phyloP scores from a whole-genome alignment of 2,329 filamentous ascomycete genomes.

The Trichophyton mentagrophytes region DNA sequence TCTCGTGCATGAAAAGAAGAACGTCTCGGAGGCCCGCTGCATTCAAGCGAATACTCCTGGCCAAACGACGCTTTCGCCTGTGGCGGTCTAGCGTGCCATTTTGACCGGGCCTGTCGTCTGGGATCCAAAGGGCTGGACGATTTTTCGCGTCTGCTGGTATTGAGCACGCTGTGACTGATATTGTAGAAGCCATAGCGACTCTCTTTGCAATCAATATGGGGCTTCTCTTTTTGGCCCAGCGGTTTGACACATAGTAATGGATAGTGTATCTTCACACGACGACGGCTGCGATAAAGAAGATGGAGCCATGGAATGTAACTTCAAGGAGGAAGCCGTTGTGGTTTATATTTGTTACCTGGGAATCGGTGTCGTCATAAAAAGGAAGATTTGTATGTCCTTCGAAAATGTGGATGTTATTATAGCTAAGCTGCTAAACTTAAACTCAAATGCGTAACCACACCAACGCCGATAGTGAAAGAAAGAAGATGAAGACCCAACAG shows the following conservation, averaged over 20 bases:
- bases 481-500: background rate
- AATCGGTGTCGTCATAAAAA: too few relatives aligned
- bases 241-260: background rate
- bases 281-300: background rate
- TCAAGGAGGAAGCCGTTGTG: background rate
- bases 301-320: background rate
- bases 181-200: background rate
- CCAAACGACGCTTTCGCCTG: background rate
- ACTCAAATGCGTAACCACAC: background rate
- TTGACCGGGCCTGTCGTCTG: background rate
- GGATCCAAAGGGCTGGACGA: background rate
- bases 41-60: background rate
- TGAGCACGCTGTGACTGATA: background rate
- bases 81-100: background rate
- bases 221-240: too few relatives aligned
- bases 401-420: background rate
- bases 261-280: background rate
- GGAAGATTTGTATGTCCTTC: too few relatives aligned
- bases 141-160: background rate
- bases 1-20: background rate
- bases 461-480: background rate
- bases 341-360: too few relatives aligned
- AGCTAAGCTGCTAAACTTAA: background rate
- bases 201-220: too few relatives aligned
- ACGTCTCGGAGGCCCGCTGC: background rate